phyloP scores from a whole-genome alignment of 2,329 filamentous ascomycete species.

The Alternaria metachromatica region DNA sequence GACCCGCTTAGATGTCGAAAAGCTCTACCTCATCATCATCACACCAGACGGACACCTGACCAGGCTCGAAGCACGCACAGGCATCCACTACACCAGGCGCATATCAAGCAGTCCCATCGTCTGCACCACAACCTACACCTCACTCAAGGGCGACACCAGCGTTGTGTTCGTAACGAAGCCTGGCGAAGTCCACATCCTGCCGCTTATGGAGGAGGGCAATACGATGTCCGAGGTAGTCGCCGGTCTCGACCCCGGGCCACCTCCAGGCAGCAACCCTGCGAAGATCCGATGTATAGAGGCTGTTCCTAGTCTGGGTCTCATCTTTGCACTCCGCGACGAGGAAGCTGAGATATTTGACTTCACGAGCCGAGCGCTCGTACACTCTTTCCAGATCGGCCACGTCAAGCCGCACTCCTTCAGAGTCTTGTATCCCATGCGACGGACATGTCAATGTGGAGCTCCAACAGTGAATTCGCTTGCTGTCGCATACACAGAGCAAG shows the following conservation, averaged over 20 bases:
- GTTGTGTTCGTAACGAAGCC: slow-evolving; percentile 44
- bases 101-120: slow-evolving; percentile 36
- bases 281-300: slow-evolving; percentile 66
- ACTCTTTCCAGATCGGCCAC: slow-evolving; percentile 66
- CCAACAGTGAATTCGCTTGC: slow-evolving; percentile 68
- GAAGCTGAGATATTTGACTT: slow-evolving; percentile 69
- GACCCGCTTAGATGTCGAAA: slow-evolving; percentile 35
- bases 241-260: slow-evolving; percentile 43
- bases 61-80: slow-evolving; percentile 61
- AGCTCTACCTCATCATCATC: slow-evolving; percentile 63
- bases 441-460: slow-evolving; percentile 61
- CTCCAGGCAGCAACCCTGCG: slow-evolving; percentile 45
- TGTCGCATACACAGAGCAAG: slow-evolving; percentile 66
- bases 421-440: slow-evolving; percentile 63
- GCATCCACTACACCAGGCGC: slow-evolving; percentile 39
- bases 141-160: slow-evolving; percentile 32
- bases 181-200: slow-evolving; percentile 45
- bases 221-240: slow-evolving; percentile 43
- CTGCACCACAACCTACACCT: slow-evolving; percentile 37
- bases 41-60: slow-evolving; percentile 69
- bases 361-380: slow-evolving; percentile 61
- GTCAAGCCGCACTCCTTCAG: slow-evolving; percentile 67
- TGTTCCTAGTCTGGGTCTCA: slow-evolving; percentile 64
- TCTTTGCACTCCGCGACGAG: slow-evolving; percentile 65
- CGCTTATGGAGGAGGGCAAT: slow-evolving; percentile 29